These are phyloP conservation scores for Salvia hispanica DNA, from an alignment of 257 asterid genomes.

Conservation along the genomic window DNA sequence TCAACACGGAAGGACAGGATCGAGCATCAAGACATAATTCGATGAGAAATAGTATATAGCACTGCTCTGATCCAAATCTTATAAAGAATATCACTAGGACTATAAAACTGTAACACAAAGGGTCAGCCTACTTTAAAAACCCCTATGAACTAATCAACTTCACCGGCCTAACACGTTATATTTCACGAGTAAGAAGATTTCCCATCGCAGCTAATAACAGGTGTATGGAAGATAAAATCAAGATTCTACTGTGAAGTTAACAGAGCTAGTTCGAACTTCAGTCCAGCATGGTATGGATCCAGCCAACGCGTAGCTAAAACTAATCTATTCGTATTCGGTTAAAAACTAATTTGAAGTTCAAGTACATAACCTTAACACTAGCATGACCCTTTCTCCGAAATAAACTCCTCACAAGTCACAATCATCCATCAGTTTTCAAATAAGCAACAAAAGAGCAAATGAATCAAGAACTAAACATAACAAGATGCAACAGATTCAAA, in stretches of 20 bases:
- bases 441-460: background rate
- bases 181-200: background rate
- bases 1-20: background rate
- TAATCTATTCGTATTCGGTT: background rate
- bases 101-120: background rate
- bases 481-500: background rate
- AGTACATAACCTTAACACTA: background rate
- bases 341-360: background rate
- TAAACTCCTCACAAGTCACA: too few relatives aligned
- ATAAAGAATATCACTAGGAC: background rate
- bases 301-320: background rate
- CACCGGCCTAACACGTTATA: background rate
- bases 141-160: conserved; percentile 1
- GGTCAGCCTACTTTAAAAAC: background rate
- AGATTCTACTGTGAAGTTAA: background rate
- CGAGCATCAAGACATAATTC: background rate
- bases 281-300: background rate
- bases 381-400: conserved; percentile 5
- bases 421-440: background rate
- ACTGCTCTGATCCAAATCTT: background rate
- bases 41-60: background rate
- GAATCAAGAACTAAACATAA: background rate
- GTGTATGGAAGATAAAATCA: background rate
- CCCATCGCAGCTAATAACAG: background rate
- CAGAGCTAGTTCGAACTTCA: background rate